Percentiles rank a stretch among this genome's conserved stretches.
These are phyloP conservation scores for Russula lepida DNA, from an alignment of 768 basidiomycete genomes.

Conservation along the genomic window DNA sequence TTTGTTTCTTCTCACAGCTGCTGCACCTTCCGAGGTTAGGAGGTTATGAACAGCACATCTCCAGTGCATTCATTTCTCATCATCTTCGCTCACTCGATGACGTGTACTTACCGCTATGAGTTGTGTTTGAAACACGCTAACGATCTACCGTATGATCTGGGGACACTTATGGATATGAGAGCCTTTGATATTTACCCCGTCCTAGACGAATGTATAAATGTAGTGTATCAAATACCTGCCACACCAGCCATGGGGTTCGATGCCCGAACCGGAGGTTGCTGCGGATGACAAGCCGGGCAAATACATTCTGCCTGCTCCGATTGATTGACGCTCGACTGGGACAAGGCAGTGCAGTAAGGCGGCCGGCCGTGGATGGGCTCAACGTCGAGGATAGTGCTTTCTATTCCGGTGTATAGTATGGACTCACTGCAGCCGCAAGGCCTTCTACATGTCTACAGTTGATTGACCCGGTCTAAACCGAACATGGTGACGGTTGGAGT, in stretches of 20 bases:
- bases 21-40: constrained; percentile 67
- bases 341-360: neutral
- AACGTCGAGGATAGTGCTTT: neutral
- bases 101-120: neutral
- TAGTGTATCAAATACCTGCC: constrained; percentile 15
- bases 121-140: constrained; percentile 9
- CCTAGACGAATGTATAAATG: constrained; percentile 9
- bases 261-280: neutral
- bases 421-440: neutral
- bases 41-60: neutral
- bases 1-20: constrained; percentile 39
- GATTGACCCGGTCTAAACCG: neutral
- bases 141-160: neutral
- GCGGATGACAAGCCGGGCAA: neutral
- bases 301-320: neutral
- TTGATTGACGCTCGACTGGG: neutral
- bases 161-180: constrained; percentile 14
- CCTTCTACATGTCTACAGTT: neutral
- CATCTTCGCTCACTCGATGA: neutral
- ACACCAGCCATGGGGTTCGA: neutral
- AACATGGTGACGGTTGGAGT: neutral
- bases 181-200: constrained; percentile 6
- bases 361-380: neutral
- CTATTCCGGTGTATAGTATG: neutral
- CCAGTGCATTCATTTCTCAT: neutral